A percentile compares a stretch with the other conserved stretches of the same genome.
phyloP scores from a whole-genome alignment of 1,139 yeast species.

The Protomyces gravidus region DNA sequence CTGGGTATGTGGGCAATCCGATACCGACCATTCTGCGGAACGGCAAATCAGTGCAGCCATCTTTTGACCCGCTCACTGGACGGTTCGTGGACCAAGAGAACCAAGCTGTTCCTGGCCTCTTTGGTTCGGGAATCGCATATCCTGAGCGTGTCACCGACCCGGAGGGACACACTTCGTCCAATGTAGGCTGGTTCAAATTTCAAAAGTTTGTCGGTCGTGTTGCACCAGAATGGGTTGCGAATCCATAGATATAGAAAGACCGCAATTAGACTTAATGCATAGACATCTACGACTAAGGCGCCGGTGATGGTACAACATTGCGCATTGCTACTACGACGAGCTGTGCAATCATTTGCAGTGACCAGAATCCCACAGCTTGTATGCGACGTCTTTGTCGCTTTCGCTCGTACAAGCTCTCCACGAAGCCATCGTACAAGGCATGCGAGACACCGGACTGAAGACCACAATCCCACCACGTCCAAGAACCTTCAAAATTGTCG shows the following conservation, averaged over 20 bases:
- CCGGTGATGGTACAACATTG: conserved; percentile 13
- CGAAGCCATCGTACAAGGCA: conserved; percentile 88
- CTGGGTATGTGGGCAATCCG: conserved; percentile 17
- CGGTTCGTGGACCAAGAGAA: neutral
- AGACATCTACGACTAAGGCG: neutral
- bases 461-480: conserved; percentile 90
- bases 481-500: conserved; percentile 84
- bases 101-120: conserved; percentile 10
- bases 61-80: conserved; percentile 16
- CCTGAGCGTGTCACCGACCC: conserved; percentile 29
- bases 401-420: conserved; percentile 80
- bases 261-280: neutral
- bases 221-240: conserved; percentile 22
- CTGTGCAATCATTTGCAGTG: conserved; percentile 77
- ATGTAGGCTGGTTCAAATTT: conserved; percentile 26
- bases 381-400: conserved; percentile 66
- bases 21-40: conserved; percentile 3
- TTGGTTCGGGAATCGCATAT: conserved; percentile 24
- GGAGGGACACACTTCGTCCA: conserved; percentile 11
- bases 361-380: conserved; percentile 89
- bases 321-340: conserved; percentile 54
- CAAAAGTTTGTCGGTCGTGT: conserved; percentile 20
- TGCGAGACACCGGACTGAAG: conserved; percentile 76
- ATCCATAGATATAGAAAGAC: neutral
- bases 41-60: conserved; percentile 12